A percentile compares a stretch with the other conserved stretches of the same genome.
phyloP scores from a whole-genome alignment of 169 alveolate genomes.

The Plasmodium inui region DNA sequence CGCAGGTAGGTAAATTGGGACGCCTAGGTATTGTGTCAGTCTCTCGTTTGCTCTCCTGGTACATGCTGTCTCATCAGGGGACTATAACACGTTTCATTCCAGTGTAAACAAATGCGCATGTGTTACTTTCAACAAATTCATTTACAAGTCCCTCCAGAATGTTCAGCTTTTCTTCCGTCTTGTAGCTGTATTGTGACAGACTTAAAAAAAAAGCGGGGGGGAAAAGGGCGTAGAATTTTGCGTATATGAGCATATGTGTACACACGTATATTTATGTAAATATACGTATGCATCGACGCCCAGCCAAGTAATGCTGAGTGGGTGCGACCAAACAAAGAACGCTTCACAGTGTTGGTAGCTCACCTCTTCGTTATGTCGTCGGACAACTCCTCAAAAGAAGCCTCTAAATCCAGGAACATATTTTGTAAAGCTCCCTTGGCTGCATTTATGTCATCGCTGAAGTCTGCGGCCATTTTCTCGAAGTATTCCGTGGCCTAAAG shows the following conservation, averaged over 20 bases:
- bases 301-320: background rate
- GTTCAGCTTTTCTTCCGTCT: conserved; percentile 47
- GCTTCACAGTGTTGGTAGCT: background rate
- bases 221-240: background rate
- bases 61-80: background rate
- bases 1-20: background rate
- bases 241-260: background rate
- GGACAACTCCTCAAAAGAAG: conserved; percentile 37
- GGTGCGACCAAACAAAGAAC: background rate
- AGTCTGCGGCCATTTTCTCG: conserved; percentile 30
- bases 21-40: background rate
- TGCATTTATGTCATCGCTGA: conserved; percentile 48
- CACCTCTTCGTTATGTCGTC: conserved; percentile 46
- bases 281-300: background rate
- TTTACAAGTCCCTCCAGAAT: conserved; percentile 15
- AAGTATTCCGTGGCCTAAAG: conserved; percentile 24
- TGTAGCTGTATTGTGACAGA: conserved; percentile 38
- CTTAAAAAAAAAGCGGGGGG: conserved; percentile 3
- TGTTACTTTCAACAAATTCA: conserved; percentile 51
- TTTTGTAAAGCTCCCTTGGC: conserved; percentile 10
- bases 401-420: conserved; percentile 48
- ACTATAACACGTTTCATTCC: background rate
- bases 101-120: background rate
- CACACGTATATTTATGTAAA: background rate
- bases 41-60: background rate